These are phyloP conservation scores for Rhodotorula sp. DNA, from an alignment of 1,284 basidiomycete genomes.

Conservation along the genomic window DNA sequence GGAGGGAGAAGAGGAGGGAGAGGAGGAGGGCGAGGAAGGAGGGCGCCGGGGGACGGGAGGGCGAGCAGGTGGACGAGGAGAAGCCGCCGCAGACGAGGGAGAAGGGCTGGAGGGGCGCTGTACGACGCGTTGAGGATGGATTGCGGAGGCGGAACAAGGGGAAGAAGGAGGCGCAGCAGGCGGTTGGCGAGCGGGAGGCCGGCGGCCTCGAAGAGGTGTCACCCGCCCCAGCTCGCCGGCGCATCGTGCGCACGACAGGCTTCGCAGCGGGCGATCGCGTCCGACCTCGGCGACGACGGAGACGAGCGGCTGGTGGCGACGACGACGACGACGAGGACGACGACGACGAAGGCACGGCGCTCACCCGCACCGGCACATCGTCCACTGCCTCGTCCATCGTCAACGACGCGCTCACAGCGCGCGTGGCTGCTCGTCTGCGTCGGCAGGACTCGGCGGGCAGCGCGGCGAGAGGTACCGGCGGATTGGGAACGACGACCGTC, in stretches of 20 bases:
- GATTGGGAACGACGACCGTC: constrained; percentile 18
- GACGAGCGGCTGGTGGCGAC: not conserved
- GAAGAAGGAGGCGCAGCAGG: not conserved
- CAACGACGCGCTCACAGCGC: constrained; percentile 19
- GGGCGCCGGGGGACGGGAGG: not conserved
- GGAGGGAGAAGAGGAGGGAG: not conserved
- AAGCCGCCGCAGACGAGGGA: not conserved
- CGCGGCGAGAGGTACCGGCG: not conserved
- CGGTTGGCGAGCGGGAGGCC: not conserved
- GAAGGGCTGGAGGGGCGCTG: not conserved
- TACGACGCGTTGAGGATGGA: not conserved
- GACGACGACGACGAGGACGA: not conserved
- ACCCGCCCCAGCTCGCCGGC: not conserved
- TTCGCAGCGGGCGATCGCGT: constrained; percentile 4
- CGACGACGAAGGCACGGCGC: constrained; percentile 22
- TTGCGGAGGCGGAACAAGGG: not conserved
- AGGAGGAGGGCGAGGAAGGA: not conserved
- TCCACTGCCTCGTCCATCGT: constrained; percentile 14
- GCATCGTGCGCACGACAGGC: constrained; percentile 5
- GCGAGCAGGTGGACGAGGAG: not conserved
- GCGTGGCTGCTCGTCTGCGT: constrained; percentile 9
- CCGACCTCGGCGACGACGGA: not conserved
- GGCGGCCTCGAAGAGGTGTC: not conserved
- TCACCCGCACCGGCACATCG: constrained; percentile 14
- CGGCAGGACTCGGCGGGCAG: not conserved